Conservation (phyloP, 2,329 filamentous ascomycete species). For the Lasiodiplodia hormozganensis region DNA sequence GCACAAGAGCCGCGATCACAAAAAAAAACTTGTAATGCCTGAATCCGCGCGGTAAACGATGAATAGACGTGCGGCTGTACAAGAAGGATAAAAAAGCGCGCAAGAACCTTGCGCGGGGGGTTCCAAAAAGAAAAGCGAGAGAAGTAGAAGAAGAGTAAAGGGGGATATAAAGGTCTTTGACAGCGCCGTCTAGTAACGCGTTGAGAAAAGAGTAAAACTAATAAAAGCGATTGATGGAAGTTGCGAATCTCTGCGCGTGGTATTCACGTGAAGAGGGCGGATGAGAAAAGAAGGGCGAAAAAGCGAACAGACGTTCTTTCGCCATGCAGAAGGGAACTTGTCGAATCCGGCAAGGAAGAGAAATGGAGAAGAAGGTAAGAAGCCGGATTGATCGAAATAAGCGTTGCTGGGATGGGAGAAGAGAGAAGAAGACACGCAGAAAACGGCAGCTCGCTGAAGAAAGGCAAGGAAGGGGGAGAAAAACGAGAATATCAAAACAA, state of each 20-base stretch:
- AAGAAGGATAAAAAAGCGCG: background rate
- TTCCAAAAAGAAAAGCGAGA: background rate
- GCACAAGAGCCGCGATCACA: background rate
- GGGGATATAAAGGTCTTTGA: background rate
- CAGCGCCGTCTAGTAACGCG: slow-evolving; percentile 2
- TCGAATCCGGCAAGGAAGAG: background rate
- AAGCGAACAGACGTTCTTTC: background rate
- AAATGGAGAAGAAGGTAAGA: background rate
- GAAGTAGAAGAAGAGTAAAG: background rate
- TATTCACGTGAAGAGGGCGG: background rate
- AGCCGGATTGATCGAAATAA: background rate
- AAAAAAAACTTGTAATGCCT: background rate
- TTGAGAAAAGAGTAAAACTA: background rate
- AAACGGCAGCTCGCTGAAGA: background rate
- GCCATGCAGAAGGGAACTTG: background rate
- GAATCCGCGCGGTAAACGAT: background rate
- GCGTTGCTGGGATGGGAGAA: background rate
- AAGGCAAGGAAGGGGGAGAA: background rate
- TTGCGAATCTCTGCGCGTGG: background rate
- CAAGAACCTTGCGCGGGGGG: too few species aligned
- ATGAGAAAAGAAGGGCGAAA: background rate
- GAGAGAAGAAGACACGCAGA: background rate
- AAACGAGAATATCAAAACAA: too few species aligned
- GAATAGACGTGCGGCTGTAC: slow-evolving; percentile 4
- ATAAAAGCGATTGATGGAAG: background rate